Percentiles rank a stretch among this genome's conserved stretches.
Conservation (phyloP, 2,329 filamentous ascomycete species). For the Fusarium burgessii region DNA sequence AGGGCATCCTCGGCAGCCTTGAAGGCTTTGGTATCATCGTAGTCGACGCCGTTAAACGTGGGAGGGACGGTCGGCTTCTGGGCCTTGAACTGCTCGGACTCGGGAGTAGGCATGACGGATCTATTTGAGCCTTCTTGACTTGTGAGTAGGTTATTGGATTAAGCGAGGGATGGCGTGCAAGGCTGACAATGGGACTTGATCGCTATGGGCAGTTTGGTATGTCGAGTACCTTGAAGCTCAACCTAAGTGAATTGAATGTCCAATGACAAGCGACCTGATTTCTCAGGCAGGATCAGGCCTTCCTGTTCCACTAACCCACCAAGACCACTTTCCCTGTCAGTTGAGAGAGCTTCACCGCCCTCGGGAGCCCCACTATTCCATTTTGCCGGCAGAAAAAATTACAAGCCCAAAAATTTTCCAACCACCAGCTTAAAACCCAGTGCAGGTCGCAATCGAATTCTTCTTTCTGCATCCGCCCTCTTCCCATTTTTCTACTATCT, state of each 20-base stretch:
- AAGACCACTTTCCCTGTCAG: conserved; percentile 40
- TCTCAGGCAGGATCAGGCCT: conserved; percentile 44
- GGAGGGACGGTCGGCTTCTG: conserved; percentile 86
- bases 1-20: conserved; percentile 87
- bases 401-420: conserved; percentile 24
- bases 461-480: conserved; percentile 36
- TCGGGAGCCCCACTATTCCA: conserved; percentile 50
- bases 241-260: conserved; percentile 40
- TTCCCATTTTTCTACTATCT: conserved; percentile 32
- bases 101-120: conserved; percentile 79
- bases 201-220: conserved; percentile 44
- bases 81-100: conserved; percentile 83
- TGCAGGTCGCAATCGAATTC: conserved; percentile 26
- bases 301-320: conserved; percentile 8
- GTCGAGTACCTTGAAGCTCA: conserved; percentile 46
- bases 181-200: conserved; percentile 34
- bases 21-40: conserved; percentile 82
- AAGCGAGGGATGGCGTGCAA: conserved; percentile 32
- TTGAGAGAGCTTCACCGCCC: conserved; percentile 51
- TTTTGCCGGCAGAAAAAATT: conserved; percentile 47
- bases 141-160: conserved; percentile 18
- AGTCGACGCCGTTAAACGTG: conserved; percentile 89
- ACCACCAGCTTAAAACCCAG: conserved; percentile 43
- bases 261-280: conserved; percentile 47
- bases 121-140: conserved; percentile 24